These are phyloP conservation scores for Panaeolus cyanescens DNA, from an alignment of 768 basidiomycete species.

Conservation along the genomic window DNA sequence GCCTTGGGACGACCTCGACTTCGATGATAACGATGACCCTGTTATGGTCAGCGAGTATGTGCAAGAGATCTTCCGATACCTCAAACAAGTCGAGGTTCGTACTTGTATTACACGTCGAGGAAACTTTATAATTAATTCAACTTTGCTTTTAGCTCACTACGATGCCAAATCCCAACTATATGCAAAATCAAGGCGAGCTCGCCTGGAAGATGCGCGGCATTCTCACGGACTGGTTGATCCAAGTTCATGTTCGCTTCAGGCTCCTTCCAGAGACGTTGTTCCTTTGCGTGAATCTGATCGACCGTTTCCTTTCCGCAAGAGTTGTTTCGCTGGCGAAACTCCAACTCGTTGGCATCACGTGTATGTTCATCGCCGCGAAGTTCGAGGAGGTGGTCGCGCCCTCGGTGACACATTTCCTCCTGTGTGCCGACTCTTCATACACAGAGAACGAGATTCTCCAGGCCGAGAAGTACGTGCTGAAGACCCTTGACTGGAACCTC, in stretches of 20 bases:
- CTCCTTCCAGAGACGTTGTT: conserved; percentile 95
- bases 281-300: conserved; percentile 91
- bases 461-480: conserved; percentile 88
- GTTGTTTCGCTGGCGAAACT: conserved; percentile 88
- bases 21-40: conserved; percentile 91
- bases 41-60: conserved; percentile 98
- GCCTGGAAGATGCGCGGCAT: conserved; percentile 97
- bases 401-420: conserved; percentile 85
- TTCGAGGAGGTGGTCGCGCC: conserved; percentile 96
- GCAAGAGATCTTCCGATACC: conserved; percentile 88
- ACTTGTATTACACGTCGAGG: background rate
- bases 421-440: conserved; percentile 85
- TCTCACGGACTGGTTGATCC: conserved; percentile 94
- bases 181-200: conserved; percentile 91
- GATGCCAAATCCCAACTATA: conserved; percentile 93
- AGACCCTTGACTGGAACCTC: conserved; percentile 91
- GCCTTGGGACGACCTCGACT: conserved; percentile 90
- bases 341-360: conserved; percentile 93
- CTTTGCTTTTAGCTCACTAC: conserved; percentile 58
- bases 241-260: conserved; percentile 91
- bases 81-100: conserved; percentile 83
- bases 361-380: conserved; percentile 92
- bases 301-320: conserved; percentile 77
- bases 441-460: conserved; percentile 73
- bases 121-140: background rate